phyloP scores from a whole-genome alignment of 129 eudicot species.

The Flaveria bidentis region DNA sequence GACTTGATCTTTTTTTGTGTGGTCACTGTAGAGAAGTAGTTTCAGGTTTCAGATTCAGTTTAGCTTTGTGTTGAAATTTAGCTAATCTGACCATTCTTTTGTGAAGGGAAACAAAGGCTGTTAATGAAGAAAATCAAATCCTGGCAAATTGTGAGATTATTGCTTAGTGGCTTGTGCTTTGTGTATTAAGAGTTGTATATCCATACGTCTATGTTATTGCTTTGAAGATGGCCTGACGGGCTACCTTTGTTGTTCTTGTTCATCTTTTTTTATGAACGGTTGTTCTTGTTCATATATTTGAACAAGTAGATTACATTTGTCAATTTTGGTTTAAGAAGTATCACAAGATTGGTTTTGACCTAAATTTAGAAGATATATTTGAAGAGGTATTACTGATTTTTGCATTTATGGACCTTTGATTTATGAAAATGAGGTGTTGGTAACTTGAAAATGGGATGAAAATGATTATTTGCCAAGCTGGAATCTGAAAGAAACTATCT shows the following conservation, averaged over 20 bases:
- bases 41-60: not conserved
- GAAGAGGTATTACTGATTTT: not conserved
- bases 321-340: not conserved
- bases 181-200: slow-evolving; percentile 17
- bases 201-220: not conserved
- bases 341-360: not conserved
- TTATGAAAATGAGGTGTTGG: not conserved
- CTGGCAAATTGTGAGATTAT: not conserved
- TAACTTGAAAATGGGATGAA: not conserved
- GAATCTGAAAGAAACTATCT: too few species aligned
- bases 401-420: not conserved
- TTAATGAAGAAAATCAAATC: not conserved
- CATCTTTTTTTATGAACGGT: too few species aligned
- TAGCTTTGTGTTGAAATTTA: not conserved
- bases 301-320: not conserved
- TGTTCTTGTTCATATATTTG: not conserved
- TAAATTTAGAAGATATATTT: not conserved
- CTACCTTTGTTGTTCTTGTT: not conserved
- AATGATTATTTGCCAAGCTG: too few species aligned
- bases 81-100: not conserved
- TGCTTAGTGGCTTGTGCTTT: slow-evolving; percentile 14
- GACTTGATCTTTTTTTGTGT: too few species aligned
- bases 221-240: not conserved
- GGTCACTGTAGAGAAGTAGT: not conserved
- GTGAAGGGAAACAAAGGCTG: not conserved